Evolutionary conservation across 2,329 filamentous ascomycete species (phyloP), one percentile per base, ranked within the genome.

Genomic region (Lecanicillium sp.): DNA sequence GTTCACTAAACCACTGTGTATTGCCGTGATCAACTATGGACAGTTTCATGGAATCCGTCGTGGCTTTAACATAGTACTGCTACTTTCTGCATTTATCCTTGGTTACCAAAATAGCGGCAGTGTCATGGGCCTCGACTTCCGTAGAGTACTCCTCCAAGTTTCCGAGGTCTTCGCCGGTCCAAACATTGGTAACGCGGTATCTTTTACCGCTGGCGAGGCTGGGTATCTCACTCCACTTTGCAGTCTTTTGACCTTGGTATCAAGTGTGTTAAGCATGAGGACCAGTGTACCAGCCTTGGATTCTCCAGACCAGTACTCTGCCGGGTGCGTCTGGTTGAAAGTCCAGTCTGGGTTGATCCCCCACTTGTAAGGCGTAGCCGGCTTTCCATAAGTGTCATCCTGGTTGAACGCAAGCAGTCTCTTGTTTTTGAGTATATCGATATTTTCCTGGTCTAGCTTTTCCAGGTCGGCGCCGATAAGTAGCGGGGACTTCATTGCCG

Each of bases 281-380:
- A 71, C 61, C 29, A 71, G 57, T 13, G 61, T 62, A 2, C 69
- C 69, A 15, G 58, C 48, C 7, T 51, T 53, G 4, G 60, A 66
- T 17, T 51, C 52, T 1, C 70, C 69, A 1, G 62, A 56, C 68
- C 68, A 74, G 52, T 63, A 72, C 52, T 71, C 64, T 2, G 71
- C 68, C 4, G 69, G 70, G 39, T 65, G 54, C 0, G 60, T 62
- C 13, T 53, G 47, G 45, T 77, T 69, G 51, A 64, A 74, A 0
- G 69, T 71, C 49, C 62, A 66, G 46, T 72, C 64, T 0, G 61
- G 54, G 44, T 74, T 73, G 4, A 61, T 54, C 1, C 71, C 72
- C 66, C 65, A 69, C 40, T 64, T 63, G 49, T 64, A 68, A 0
- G 69, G 70, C 46, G 51, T 56, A 0, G 68, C 68, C 2, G 68